Base-by-base conservation (phyloP, 176 grass and related monocot species). In the Miscanthus lutarioriparius region DNA sequence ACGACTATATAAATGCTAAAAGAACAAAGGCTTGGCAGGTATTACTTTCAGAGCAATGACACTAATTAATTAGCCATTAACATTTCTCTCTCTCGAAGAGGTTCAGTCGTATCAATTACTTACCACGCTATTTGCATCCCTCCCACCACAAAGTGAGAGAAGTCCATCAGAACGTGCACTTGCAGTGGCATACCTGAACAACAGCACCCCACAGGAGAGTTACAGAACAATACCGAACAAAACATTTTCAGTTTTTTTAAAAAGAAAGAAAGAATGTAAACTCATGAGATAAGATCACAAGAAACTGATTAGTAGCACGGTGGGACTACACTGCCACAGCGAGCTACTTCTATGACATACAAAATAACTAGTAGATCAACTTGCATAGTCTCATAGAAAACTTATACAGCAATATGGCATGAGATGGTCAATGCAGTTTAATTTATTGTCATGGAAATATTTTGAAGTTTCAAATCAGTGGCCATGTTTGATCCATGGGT, bases 91-190 rank as follows among this genome's bases (percentile, higher is more conserved):
- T 68, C 65, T 45, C 14, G 2, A 78, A 58, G 67, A 66, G 1
- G 19, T 70, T 66, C 39, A 22, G 36, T 58, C 28, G 47, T 74
- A 53, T 53, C 72, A 81, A 15, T 62, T 48, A 77, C 86, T 71
- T 91, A 99, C 97, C 91, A 96, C 97, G 80, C 97, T 96, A 82
- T 92, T 99, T 5, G 91, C 97, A 91, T 99, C 97, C 72, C 97
- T 96, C 70, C 97, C 97, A 53, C 97, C 97, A 79, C 93, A 99
- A 78, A 96, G 93, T 85, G 96, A 79, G 79, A 99, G 93, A 87
- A 99, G 97, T 75, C 97, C 97, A 75, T 99, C 97, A 64, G 97
- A 99, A 58, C 97, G 93, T 84, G 97, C 97, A 80, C 97, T 99
- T 25, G 97, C 97, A 73, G 97, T 99, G 56, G 93, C 97, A 90